phyloP scores from a whole-genome alignment of 2,329 filamentous ascomycete genomes.

The Fusarium sp. region DNA sequence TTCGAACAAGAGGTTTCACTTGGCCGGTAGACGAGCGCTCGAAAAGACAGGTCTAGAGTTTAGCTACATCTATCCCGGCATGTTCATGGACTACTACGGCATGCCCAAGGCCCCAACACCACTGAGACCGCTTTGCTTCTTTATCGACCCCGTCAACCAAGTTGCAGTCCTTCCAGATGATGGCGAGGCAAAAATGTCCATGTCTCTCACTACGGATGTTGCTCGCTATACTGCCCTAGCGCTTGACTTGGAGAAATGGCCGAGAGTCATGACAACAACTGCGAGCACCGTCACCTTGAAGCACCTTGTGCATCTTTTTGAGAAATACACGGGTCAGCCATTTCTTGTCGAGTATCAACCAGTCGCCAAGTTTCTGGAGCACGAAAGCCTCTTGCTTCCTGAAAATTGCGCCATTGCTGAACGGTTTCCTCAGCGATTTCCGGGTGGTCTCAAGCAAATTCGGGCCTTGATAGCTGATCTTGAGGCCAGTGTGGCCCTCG shows the following conservation, averaged over 20 bases:
- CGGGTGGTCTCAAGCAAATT: conserved; percentile 39
- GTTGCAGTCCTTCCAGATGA: conserved; percentile 46
- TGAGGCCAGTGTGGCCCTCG: conserved; percentile 47
- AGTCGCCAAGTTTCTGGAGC: conserved; percentile 39
- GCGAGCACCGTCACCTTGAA: conserved; percentile 46
- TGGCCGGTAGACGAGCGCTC: conserved; percentile 43
- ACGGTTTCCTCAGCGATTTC: conserved; percentile 35
- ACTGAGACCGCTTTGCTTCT: conserved; percentile 46
- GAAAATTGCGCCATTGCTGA: conserved; percentile 44
- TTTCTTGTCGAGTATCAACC: conserved; percentile 45
- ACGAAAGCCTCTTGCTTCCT: conserved; percentile 40
- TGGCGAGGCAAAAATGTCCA: conserved; percentile 47
- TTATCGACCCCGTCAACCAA: conserved; percentile 44
- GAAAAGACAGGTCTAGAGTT: conserved; percentile 49
- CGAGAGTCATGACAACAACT: conserved; percentile 44
- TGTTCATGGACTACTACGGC: conserved; percentile 54
- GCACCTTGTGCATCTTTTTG: conserved; percentile 45
- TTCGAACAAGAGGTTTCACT: conserved; percentile 48
- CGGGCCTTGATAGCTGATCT: conserved; percentile 46
- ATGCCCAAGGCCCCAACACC: conserved; percentile 41
- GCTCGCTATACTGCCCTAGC: conserved; percentile 47
- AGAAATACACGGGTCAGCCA: conserved; percentile 47
- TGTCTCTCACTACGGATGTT: conserved; percentile 48
- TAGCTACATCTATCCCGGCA: conserved; percentile 50
- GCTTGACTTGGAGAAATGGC: conserved; percentile 47